These are phyloP conservation scores for Vitis vinifera DNA, from an alignment of 164 flowering plant genomes.

Conservation along the genomic window DNA sequence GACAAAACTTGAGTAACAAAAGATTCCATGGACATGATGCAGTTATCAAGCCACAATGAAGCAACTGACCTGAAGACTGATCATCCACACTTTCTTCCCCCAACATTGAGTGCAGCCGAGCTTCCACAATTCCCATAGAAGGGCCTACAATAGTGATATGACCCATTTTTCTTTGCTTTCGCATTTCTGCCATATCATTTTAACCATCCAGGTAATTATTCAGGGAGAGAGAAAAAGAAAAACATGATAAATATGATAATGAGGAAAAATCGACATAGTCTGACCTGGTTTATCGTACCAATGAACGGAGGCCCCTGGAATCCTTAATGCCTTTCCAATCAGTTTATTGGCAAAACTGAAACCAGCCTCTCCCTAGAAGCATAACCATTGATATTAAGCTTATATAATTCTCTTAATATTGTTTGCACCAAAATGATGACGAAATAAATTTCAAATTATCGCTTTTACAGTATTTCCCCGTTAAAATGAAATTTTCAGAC, in stretches of 20 bases:
- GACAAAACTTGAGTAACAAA: background rate
- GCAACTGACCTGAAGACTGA: constrained; percentile 40
- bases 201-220: background rate
- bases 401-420: background rate
- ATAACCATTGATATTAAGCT: constrained; percentile 1
- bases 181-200: constrained; percentile 56
- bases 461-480: background rate
- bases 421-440: background rate
- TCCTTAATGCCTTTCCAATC: constrained; percentile 64
- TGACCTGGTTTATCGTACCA: constrained; percentile 97
- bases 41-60: background rate
- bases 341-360: constrained; percentile 70
- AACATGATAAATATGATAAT: background rate
- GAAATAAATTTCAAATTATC: background rate
- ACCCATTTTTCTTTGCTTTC: constrained; percentile 89
- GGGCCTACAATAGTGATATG: constrained; percentile 86
- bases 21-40: background rate
- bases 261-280: constrained; percentile 6
- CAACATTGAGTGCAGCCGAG: constrained; percentile 48
- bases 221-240: background rate
- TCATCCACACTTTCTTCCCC: constrained; percentile 33
- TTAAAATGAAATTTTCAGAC: too few relatives aligned
- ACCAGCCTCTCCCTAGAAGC: constrained; percentile 77
- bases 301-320: constrained; percentile 82
- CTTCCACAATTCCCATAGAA: constrained; percentile 65